Evolutionary conservation across 2,329 filamentous ascomycete species (phyloP).

Genomic region (Neonectria neomacrospora): DNA sequence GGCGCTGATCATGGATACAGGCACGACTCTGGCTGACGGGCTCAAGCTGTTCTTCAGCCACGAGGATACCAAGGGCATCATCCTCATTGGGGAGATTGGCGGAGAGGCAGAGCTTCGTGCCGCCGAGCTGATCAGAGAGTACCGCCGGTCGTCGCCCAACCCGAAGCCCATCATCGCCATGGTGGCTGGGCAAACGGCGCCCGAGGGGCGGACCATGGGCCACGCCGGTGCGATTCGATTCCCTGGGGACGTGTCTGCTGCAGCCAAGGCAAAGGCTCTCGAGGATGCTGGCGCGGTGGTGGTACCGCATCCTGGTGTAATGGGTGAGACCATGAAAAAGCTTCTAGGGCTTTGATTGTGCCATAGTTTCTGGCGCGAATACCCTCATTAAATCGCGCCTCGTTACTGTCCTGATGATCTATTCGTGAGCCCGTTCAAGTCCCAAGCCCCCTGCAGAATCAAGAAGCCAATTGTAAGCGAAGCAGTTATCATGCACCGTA

Average conservation of each 20-base stretch:
- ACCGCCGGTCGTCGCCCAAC: slow-evolving; percentile 63
- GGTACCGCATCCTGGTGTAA: slow-evolving; percentile 53
- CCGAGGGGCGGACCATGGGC: slow-evolving; percentile 73
- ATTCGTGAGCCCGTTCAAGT: not conserved
- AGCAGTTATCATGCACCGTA: not conserved
- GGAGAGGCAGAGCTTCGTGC: slow-evolving; percentile 76
- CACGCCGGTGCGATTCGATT: slow-evolving; percentile 73
- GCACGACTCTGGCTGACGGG: slow-evolving; percentile 77
- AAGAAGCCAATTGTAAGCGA: not conserved
- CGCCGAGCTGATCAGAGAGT: slow-evolving; percentile 76
- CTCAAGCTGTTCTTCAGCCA: slow-evolving; percentile 75
- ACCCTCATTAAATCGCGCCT: not conserved
- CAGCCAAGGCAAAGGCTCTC: slow-evolving; percentile 49
- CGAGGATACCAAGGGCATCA: slow-evolving; percentile 75
- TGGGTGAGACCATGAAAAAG: slow-evolving; percentile 50
- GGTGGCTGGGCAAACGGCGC: slow-evolving; percentile 72
- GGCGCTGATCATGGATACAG: slow-evolving; percentile 27
- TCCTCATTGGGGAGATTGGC: slow-evolving; percentile 78
- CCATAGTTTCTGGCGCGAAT: not conserved
- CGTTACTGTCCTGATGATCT: not conserved
- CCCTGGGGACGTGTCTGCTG: slow-evolving; percentile 46
- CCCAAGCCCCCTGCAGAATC: not conserved
- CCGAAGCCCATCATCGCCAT: slow-evolving; percentile 74
- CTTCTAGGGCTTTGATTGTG: slow-evolving; percentile 28
- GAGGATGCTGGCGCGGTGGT: slow-evolving; percentile 50